Conservation (phyloP, 2,329 filamentous ascomycete species). For the Monosporascus sp. region DNA sequence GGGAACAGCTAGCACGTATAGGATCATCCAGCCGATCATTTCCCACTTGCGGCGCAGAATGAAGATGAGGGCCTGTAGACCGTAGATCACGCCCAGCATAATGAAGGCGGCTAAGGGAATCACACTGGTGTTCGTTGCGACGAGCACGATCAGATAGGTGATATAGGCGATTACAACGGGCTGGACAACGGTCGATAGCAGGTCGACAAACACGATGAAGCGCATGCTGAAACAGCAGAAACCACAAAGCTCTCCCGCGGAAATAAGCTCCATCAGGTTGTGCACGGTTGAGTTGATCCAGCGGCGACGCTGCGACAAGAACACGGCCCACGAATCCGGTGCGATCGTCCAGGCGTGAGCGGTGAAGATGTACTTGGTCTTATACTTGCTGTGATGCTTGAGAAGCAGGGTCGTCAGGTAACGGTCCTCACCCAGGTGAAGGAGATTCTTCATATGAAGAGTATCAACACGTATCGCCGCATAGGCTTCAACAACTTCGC, state of each 20-base stretch:
- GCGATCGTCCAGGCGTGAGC: conserved; percentile 97
- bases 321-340: conserved; percentile 88
- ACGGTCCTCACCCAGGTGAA: conserved; percentile 95
- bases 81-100: conserved; percentile 90
- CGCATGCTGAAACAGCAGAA: conserved; percentile 99
- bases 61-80: conserved; percentile 95
- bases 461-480: conserved; percentile 94
- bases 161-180: conserved; percentile 90
- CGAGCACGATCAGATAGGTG: conserved; percentile 75
- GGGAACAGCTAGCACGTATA: conserved; percentile 87
- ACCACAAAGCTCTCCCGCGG: conserved; percentile 88
- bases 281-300: conserved; percentile 99
- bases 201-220: conserved; percentile 91
- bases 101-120: conserved; percentile 85
- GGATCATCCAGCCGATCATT: conserved; percentile 99
- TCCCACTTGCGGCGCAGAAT: conserved; percentile 97
- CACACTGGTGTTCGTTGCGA: conserved; percentile 55
- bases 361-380: conserved; percentile 93
- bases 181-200: conserved; percentile 86
- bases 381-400: conserved; percentile 89
- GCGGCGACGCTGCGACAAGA: conserved; percentile 95
- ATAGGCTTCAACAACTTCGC: conserved; percentile 83
- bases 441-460: conserved; percentile 95
- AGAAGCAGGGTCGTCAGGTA: conserved; percentile 92
- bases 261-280: conserved; percentile 93